Evolutionary conservation across 352 stramenopile species (phyloP).

Genomic region (Globisporangium uncinulatum): DNA sequence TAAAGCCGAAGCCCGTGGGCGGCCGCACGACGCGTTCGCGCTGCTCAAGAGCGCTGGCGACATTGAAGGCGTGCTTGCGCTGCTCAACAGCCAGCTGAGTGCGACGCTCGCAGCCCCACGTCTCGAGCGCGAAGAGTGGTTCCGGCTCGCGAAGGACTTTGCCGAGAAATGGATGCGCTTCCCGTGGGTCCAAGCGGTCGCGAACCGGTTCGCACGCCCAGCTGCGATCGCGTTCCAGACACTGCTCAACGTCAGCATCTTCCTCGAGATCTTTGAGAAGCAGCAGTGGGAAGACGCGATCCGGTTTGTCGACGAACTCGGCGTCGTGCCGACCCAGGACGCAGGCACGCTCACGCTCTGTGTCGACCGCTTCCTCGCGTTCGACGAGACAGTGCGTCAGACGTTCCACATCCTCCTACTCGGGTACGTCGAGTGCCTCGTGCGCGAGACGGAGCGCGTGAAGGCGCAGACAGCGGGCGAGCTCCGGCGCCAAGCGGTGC

Average conservation of each 20-base stretch:
- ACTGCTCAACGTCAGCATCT: slow-evolving; percentile 82
- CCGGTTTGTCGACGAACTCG: slow-evolving; percentile 74
- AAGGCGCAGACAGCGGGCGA: slow-evolving; percentile 68
- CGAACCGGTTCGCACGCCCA: slow-evolving; percentile 62
- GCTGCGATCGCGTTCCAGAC: slow-evolving; percentile 79
- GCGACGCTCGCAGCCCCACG: slow-evolving; percentile 51
- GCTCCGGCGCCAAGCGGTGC: slow-evolving; percentile 33
- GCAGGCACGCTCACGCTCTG: slow-evolving; percentile 51
- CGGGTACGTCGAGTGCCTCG: slow-evolving; percentile 84
- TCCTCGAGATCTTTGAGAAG: slow-evolving; percentile 79
- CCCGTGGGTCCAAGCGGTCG: slow-evolving; percentile 72
- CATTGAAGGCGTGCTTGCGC: slow-evolving; percentile 60
- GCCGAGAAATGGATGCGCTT: slow-evolving; percentile 85
- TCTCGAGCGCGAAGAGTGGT: slow-evolving; percentile 73
- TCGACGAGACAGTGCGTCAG: slow-evolving; percentile 76
- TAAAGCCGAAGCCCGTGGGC: slow-evolving; percentile 68
- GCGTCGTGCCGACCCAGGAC: slow-evolving; percentile 61
- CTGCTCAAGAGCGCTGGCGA: slow-evolving; percentile 76
- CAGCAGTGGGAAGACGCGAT: slow-evolving; percentile 82
- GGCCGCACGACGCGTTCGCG: slow-evolving; percentile 66
- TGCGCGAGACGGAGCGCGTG: slow-evolving; percentile 71
- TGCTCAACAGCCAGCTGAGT: slow-evolving; percentile 74
- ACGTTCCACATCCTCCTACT: slow-evolving; percentile 84
- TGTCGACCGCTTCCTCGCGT: slow-evolving; percentile 80
- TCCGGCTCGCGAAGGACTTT: slow-evolving; percentile 79